Evolutionary conservation across 805 yeast species (phyloP).

Genomic region (Metschnikowia similis): DNA sequence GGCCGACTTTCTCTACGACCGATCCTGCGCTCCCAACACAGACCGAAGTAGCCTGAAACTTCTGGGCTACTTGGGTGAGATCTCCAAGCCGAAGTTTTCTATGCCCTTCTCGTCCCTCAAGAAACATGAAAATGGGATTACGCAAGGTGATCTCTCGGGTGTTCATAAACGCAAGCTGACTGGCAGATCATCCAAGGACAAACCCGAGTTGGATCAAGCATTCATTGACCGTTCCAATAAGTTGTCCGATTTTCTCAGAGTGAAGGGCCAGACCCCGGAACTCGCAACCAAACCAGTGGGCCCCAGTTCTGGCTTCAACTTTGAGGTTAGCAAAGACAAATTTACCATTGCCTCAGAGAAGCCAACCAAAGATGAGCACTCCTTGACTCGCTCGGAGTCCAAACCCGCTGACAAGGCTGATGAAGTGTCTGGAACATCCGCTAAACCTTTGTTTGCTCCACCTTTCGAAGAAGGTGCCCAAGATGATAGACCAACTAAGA

Average conservation of each 20-base stretch:
- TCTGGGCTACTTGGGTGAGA: slow-evolving; percentile 32
- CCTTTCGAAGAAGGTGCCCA: slow-evolving; percentile 1
- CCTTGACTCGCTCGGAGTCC: not conserved
- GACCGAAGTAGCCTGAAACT: slow-evolving; percentile 13
- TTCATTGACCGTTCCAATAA: slow-evolving; percentile 23
- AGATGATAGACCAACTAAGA: slow-evolving; percentile 2
- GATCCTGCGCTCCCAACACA: slow-evolving; percentile 11
- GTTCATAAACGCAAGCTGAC: not conserved
- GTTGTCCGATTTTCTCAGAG: slow-evolving; percentile 26
- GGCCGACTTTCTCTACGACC: slow-evolving; percentile 37
- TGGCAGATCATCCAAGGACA: slow-evolving; percentile 2
- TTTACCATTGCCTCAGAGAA: slow-evolving; percentile 20
- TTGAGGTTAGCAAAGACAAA: slow-evolving; percentile 28
- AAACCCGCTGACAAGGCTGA: slow-evolving; percentile 6
- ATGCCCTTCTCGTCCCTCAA: not conserved
- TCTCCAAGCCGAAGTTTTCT: slow-evolving; percentile 30
- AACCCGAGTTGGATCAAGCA: slow-evolving; percentile 24
- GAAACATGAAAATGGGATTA: not conserved
- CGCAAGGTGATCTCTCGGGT: not conserved
- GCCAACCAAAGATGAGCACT: not conserved
- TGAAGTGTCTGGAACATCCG: not conserved
- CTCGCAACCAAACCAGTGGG: slow-evolving; percentile 8
- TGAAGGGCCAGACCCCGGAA: slow-evolving; percentile 21
- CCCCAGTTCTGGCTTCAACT: slow-evolving; percentile 38
- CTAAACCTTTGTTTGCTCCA: slow-evolving; percentile 3